phyloP scores from a whole-genome alignment of 2,329 filamentous ascomycete genomes.

The Nemania bipapillata region DNA sequence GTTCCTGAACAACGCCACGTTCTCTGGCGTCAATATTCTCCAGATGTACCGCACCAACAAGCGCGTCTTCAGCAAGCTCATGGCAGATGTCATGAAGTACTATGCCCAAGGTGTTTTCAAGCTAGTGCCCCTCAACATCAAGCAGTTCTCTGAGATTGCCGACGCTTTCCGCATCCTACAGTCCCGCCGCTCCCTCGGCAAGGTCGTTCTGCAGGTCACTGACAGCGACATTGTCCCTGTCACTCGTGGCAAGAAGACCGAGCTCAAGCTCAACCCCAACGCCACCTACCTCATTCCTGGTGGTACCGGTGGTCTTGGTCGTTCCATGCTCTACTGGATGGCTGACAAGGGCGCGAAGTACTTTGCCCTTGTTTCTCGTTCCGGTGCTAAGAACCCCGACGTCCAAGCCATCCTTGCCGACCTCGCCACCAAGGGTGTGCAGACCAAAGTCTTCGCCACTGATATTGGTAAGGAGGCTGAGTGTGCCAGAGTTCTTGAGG shows the following conservation, averaged over 20 bases:
- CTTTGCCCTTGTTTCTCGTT: conserved; percentile 48
- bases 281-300: conserved; percentile 52
- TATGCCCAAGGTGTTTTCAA: conserved; percentile 45
- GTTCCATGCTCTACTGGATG: conserved; percentile 50
- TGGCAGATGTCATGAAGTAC: conserved; percentile 44
- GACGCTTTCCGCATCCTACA: conserved; percentile 48
- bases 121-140: conserved; percentile 45
- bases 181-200: conserved; percentile 44
- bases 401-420: conserved; percentile 44
- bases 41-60: conserved; percentile 48
- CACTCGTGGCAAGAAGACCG: conserved; percentile 43
- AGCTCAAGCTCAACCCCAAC: conserved; percentile 44
- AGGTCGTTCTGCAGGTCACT: conserved; percentile 45
- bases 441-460: conserved; percentile 41
- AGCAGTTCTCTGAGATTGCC: conserved; percentile 47
- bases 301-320: conserved; percentile 51
- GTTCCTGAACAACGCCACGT: conserved; percentile 47
- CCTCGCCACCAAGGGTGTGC: conserved; percentile 41
- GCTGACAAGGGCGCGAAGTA: conserved; percentile 50
- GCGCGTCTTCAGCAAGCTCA: conserved; percentile 44
- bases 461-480: conserved; percentile 44
- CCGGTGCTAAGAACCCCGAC: conserved; percentile 44
- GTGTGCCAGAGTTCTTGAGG: conserved; percentile 42
- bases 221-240: conserved; percentile 44
- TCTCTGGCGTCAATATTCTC: conserved; percentile 47